Conservation (phyloP, 305 asterid genomes). For the Solanum hybrid region DNA sequence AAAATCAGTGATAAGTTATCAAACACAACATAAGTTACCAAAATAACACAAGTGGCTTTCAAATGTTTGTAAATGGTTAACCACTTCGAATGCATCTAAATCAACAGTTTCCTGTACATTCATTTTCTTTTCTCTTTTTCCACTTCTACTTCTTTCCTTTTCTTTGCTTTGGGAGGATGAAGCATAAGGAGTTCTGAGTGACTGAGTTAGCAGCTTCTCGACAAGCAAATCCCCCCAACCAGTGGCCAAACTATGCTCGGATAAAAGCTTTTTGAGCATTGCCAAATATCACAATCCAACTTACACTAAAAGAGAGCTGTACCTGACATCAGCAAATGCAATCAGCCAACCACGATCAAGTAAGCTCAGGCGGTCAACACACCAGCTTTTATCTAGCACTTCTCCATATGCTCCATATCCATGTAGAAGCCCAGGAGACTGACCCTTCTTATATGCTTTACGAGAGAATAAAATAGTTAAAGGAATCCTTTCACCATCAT, state of each 20-base stretch:
- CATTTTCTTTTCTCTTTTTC: neutral
- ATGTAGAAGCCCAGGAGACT: conserved; percentile 80
- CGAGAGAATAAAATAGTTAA: conserved; percentile 64
- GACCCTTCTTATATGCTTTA: conserved; percentile 40
- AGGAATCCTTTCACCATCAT: conserved; percentile 69
- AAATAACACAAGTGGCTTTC: neutral
- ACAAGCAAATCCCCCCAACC: neutral
- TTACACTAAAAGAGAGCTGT: neutral
- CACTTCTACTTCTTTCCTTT: neutral
- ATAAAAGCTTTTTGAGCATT: neutral
- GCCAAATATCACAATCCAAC: neutral
- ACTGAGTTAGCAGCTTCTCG: too few species aligned
- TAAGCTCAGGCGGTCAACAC: conserved; percentile 69
- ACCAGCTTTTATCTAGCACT: conserved; percentile 81
- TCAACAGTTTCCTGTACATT: neutral
- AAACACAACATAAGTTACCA: neutral
- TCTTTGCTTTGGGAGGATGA: too few species aligned
- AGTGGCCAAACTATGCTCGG: neutral
- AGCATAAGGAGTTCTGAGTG: too few species aligned
- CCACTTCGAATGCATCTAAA: neutral
- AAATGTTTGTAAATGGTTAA: neutral
- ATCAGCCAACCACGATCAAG: conserved; percentile 94
- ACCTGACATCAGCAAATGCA: conserved; percentile 97
- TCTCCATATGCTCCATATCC: conserved; percentile 95
- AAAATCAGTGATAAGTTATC: neutral